Evolutionary conservation across 345 rosid species (phyloP).

Genomic region (Sisymbrium irio): DNA sequence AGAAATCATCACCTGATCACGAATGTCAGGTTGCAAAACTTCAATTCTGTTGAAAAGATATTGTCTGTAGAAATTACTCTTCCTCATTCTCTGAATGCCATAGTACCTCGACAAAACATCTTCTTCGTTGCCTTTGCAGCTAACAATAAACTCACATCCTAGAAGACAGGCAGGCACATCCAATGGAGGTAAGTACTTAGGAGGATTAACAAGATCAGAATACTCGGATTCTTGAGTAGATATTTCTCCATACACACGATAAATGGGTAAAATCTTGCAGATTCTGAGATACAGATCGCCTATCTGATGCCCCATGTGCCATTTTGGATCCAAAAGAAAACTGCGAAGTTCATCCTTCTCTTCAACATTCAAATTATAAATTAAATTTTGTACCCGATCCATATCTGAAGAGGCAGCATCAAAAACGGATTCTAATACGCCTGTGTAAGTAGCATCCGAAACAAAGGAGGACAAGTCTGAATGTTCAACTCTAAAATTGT

Average conservation of each 20-base stretch:
- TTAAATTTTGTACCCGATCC: conserved; percentile 33
- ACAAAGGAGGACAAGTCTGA: conserved; percentile 69
- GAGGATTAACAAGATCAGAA: conserved; percentile 75
- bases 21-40: conserved; percentile 71
- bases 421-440: conserved; percentile 69
- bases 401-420: conserved; percentile 52
- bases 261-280: conserved; percentile 74
- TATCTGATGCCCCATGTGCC: conserved; percentile 61
- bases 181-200: conserved; percentile 70
- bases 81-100: conserved; percentile 77
- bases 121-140: conserved; percentile 60
- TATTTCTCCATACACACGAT: conserved; percentile 52
- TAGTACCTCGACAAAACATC: conserved; percentile 62
- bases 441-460: conserved; percentile 56
- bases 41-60: conserved; percentile 56
- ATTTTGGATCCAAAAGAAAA: conserved; percentile 76
- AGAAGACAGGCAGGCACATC: conserved; percentile 62
- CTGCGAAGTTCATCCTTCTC: conserved; percentile 77
- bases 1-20: conserved; percentile 73
- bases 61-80: conserved; percentile 67
- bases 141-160: conserved; percentile 60
- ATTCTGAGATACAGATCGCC: conserved; percentile 51
- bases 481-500: conserved; percentile 57
- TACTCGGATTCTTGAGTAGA: conserved; percentile 47
- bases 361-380: conserved; percentile 49